Conservation (phyloP, 805 yeast genomes). For the Candida saitoana region DNA sequence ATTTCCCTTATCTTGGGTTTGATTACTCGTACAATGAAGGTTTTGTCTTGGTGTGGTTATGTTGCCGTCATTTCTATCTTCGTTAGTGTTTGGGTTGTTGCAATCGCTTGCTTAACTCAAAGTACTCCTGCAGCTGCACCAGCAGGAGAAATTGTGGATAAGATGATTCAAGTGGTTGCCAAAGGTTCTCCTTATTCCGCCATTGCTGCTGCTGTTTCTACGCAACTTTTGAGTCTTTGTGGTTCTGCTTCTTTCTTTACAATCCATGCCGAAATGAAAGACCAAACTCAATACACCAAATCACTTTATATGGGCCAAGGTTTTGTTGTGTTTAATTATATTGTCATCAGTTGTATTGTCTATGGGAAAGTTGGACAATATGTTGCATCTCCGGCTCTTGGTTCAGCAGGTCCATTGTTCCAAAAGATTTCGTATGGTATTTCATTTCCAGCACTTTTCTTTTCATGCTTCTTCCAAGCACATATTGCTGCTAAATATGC, state of each 20-base stretch:
- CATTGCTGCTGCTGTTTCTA: slow-evolving; percentile 9
- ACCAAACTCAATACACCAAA: slow-evolving; percentile 9
- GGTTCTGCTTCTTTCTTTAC: slow-evolving; percentile 10
- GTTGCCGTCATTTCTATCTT: slow-evolving; percentile 7
- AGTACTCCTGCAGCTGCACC: slow-evolving; percentile 9
- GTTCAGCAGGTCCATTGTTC: slow-evolving; percentile 10
- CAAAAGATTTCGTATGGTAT: slow-evolving; percentile 10
- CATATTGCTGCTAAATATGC: slow-evolving; percentile 11
- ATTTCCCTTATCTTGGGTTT: slow-evolving; percentile 8
- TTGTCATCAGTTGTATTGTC: slow-evolving; percentile 10
- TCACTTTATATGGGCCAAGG: slow-evolving; percentile 10
- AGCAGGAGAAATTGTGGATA: slow-evolving; percentile 5
- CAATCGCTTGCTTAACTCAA: slow-evolving; percentile 11
- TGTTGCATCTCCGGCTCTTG: slow-evolving; percentile 12
- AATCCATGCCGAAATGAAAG: slow-evolving; percentile 11
- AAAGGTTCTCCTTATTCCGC: slow-evolving; percentile 4
- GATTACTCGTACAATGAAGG: slow-evolving; percentile 9
- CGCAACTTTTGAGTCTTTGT: slow-evolving; percentile 10
- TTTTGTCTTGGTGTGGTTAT: slow-evolving; percentile 9
- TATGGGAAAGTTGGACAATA: slow-evolving; percentile 11
- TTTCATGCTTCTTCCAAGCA: slow-evolving; percentile 11
- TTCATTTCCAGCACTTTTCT: slow-evolving; percentile 11
- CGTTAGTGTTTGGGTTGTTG: slow-evolving; percentile 9
- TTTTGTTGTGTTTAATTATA: slow-evolving; percentile 9
- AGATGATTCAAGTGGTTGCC: slow-evolving; percentile 8